A percentile compares a stretch with the other conserved stretches of the same genome.
phyloP scores from a whole-genome alignment of 768 basidiomycete genomes.

The Postia placenta region DNA sequence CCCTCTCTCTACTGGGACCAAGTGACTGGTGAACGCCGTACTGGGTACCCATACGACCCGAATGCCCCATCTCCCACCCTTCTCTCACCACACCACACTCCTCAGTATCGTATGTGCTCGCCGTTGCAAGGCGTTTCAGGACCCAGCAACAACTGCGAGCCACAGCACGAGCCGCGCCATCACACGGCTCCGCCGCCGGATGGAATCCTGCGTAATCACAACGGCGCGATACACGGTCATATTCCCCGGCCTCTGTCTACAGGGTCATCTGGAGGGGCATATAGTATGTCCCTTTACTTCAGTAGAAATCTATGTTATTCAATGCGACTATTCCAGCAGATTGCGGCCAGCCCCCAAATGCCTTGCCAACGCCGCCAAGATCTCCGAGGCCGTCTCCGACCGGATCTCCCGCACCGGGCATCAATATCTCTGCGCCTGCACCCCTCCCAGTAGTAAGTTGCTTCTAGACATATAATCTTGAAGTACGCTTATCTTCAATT shows the following conservation, averaged over 20 bases:
- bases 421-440: no score
- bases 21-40: no score
- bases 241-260: background rate
- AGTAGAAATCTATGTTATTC: background rate
- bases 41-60: no score
- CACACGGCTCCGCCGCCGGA: background rate
- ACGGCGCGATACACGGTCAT: background rate
- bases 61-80: no score
- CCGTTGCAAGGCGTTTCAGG: no score
- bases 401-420: background rate
- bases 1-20: no score
- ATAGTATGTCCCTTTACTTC: background rate
- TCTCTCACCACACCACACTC: no score
- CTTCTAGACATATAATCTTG: no score
- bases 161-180: background rate
- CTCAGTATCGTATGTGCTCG: no score
- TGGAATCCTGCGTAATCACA: background rate
- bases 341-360: background rate
- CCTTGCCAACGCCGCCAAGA: background rate
- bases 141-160: background rate
- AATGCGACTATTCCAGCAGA: background rate
- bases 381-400: background rate
- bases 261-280: background rate
- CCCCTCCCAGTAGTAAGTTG: no score
- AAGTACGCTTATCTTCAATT: no score